These are phyloP conservation scores for Epichloe glyceriae DNA, from an alignment of 2,329 filamentous ascomycete species.

Conservation along the genomic window DNA sequence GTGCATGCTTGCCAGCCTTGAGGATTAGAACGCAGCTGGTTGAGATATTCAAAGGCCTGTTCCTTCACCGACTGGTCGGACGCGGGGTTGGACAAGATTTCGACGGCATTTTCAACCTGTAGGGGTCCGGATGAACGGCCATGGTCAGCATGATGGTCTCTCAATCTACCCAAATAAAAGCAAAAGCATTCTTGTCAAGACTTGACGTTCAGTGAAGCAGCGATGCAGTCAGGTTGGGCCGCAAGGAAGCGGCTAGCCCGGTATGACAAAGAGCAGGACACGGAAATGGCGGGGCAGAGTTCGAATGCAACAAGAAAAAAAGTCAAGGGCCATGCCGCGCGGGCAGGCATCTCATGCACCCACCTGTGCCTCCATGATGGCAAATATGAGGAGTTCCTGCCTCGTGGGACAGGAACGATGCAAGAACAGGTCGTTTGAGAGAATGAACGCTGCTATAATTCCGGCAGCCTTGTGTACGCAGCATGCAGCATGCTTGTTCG, in stretches of 20 bases:
- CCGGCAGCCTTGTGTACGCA: constrained; percentile 27
- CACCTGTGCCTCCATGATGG: constrained; percentile 37
- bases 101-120: constrained; percentile 87
- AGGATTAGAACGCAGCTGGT: constrained; percentile 67
- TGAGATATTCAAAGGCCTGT: constrained; percentile 72
- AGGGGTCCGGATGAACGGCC: background rate
- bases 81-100: constrained; percentile 77
- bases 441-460: constrained; percentile 28
- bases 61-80: constrained; percentile 62
- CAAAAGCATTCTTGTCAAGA: background rate
- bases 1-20: constrained; percentile 87
- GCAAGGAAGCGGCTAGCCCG: background rate
- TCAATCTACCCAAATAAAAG: background rate
- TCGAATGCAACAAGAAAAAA: background rate
- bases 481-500: constrained; percentile 30
- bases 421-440: constrained; percentile 6
- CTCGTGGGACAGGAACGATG: constrained; percentile 7
- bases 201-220: background rate
- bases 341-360: constrained; percentile 10
- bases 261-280: background rate
- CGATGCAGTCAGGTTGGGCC: background rate
- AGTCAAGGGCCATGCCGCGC: background rate
- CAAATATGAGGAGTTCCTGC: background rate
- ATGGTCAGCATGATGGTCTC: constrained; percentile 1
- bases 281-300: background rate